Evolutionary conservation across 306 rosid species (phyloP), one percentile per base, ranked within the genome.

Genomic region (Begonia masoniana): DNA sequence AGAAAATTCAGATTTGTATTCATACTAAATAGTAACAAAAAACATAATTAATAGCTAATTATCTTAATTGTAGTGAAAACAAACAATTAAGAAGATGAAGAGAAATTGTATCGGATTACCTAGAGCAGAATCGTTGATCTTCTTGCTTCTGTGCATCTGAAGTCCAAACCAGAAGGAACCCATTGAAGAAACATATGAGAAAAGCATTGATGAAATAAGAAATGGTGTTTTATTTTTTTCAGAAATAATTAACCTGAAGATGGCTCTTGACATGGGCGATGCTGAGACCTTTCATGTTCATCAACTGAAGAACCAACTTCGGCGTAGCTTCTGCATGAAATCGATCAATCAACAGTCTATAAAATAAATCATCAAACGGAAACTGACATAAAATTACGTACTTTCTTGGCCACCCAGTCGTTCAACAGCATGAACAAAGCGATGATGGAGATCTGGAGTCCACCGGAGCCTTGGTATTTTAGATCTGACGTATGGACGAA

Each of bases 241-340:
- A 48, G 10, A 15, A 24, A 13, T 15, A 21, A 59, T 1, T 31
- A 63, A 91, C 97, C 92, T 91, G 97, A 56, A 91, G 77, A 75
- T 91, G 97, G 71, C 99, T 91, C 86, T 91, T 91, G 69, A 91
- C 96, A 77, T 91, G 96, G 14, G 94, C 94, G 47, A 91, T 83
- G 67, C 79, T 86, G 26, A 91, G 62, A 42, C 99, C 96, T 74
- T 86, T 86, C 61, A 91, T 83, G 73, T 78, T 83, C 99, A 91
- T 91, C 61, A 91, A 59, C 55, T 86, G 99, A 78, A 91, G 99
- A 77, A 86, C 99, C 79, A 91, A 69, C 65, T 91, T 91, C 17
- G 99, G 99, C 3, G 99, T 91, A 62, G 99, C 96, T 78, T 78
- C 99, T 91, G 71, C 52, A 77, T 11, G 9, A 1, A 42, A 50